Percentiles rank a stretch among this genome's conserved stretches.
These are phyloP conservation scores for Cornus suecica DNA, from an alignment of 148 eudicot genomes.

Conservation along the genomic window DNA sequence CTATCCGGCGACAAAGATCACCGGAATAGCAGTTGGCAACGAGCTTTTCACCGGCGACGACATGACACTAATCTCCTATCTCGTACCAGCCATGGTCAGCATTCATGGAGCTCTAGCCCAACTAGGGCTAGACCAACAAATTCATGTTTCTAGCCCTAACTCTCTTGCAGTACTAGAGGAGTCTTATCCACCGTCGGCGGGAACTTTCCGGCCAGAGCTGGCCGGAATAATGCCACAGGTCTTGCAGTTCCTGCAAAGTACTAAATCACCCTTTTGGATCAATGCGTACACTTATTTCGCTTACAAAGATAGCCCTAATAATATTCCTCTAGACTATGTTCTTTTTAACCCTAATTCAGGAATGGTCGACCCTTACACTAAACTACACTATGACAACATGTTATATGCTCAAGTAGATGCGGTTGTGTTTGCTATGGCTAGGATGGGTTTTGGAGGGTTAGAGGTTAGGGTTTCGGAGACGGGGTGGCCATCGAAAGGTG, in stretches of 20 bases:
- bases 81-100: conserved; percentile 68
- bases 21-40: conserved; percentile 76
- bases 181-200: conserved; percentile 80
- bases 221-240: conserved; percentile 45
- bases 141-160: conserved; percentile 62
- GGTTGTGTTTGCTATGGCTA: conserved; percentile 14
- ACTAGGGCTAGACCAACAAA: conserved; percentile 38
- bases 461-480: conserved; percentile 21
- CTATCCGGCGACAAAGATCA: conserved; percentile 66
- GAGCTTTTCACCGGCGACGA: conserved; percentile 67
- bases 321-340: conserved; percentile 17
- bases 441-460: conserved; percentile 17
- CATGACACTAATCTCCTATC: conserved; percentile 32
- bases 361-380: conserved; percentile 17
- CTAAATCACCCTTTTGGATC: conserved; percentile 23
- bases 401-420: conserved; percentile 25
- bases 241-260: conserved; percentile 38
- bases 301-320: conserved; percentile 15
- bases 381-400: conserved; percentile 24
- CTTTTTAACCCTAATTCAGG: conserved; percentile 19
- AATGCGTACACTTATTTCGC: conserved; percentile 28
- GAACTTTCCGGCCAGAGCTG: conserved; percentile 46
- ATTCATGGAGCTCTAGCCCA: conserved; percentile 46
- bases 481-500: conserved; percentile 21
- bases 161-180: conserved; percentile 49